Evolutionary conservation across 495 filamentous ascomycete genomes (phyloP), one percentile per base, ranked within the genome.

Genomic region (Delitschia confertaspora): DNA sequence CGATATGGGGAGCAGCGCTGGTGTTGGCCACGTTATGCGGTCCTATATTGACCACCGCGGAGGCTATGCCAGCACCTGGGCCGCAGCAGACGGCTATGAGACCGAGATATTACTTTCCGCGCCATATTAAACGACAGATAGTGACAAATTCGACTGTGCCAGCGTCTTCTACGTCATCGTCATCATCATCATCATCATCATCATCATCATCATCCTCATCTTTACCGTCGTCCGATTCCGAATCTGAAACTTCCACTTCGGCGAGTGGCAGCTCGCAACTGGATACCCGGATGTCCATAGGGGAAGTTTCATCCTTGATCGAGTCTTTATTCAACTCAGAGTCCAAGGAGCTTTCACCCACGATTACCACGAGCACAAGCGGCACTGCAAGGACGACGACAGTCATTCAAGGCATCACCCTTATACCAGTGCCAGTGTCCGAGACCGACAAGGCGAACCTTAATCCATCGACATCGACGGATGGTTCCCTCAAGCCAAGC

Each of bases 31-130:
- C 43, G 38, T n/a, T 52, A 25, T 55, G 46, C n/a, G 60, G 61
- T 20, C 55, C 57, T 5, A 39, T 58, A 21, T 52, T 61, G 39
- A 63, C 63, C 7, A 61, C 45, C 20, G 63, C 63, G 45, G 60
- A 66, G 45, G 63, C 63, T 31, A 57, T 60, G 54, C 62, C 62
- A 44, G 61, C 65, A 26, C 61, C 63, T 10, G 57, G 52, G 29
- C 56, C 62, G 6, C 59, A 61, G 41, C 55, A 62, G 16, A 55
- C 51, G 4, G 40, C 31, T 2, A 56, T 62, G 33, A 61, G 60
- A 35, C 69, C 69, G 26, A 65, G 65, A 33, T 69, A 68, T 51
- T 70, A 69, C 49, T 65, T 69, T 43, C 64, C 68, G 2, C 65
- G 64, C 29, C 61, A 69, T 18, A 43, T 70, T 21, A 75, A 72